These are phyloP conservation scores for Beauveria sp. DNA, from an alignment of 2,329 filamentous ascomycete genomes.

Conservation along the genomic window DNA sequence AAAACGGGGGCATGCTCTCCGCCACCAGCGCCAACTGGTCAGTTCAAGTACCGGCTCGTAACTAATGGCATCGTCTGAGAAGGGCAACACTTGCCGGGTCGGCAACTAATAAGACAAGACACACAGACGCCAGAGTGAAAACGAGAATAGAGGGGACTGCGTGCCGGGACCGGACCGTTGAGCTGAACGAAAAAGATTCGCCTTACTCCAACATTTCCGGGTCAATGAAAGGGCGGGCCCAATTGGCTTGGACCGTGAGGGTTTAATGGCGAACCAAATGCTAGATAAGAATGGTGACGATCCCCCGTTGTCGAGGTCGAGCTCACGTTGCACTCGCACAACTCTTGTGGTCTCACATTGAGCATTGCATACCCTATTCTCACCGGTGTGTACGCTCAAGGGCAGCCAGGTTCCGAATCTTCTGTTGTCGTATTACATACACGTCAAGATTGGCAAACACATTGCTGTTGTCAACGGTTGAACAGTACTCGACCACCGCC, in stretches of 20 bases:
- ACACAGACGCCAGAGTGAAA: no score
- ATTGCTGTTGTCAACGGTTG: background rate
- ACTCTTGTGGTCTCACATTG: background rate
- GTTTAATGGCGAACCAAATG: background rate
- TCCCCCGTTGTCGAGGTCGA: background rate
- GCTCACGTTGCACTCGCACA: background rate
- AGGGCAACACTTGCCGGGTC: no score
- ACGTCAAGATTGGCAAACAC: background rate
- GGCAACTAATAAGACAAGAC: no score
- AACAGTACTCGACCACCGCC: background rate
- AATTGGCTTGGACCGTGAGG: background rate
- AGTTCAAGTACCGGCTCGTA: background rate
- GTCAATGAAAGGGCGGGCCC: no score
- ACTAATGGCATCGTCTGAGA: no score
- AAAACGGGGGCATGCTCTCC: background rate
- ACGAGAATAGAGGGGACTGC: no score
- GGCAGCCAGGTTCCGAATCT: background rate
- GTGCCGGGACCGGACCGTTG: no score
- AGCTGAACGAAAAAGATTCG: background rate
- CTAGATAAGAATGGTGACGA: background rate
- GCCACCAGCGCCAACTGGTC: background rate
- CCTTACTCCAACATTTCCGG: background rate
- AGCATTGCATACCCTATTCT: background rate
- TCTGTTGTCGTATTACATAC: background rate
- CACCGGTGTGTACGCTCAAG: background rate